These are phyloP conservation scores for Daldinia sp. DNA, from an alignment of 2,329 filamentous ascomycete genomes.

Conservation along the genomic window DNA sequence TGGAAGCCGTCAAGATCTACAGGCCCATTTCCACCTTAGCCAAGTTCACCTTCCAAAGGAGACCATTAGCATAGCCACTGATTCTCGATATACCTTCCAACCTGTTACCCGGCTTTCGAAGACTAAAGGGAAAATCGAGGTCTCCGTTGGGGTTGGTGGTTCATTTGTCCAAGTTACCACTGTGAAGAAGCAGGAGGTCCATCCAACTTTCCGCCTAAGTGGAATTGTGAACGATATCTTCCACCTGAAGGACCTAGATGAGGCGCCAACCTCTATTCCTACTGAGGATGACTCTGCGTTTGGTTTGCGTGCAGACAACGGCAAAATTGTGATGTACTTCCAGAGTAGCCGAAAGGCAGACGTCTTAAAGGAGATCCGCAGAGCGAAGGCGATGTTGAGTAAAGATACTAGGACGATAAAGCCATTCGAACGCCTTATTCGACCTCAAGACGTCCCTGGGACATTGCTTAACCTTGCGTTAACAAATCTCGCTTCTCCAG, in stretches of 20 bases:
- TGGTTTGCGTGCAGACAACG: conserved; percentile 71
- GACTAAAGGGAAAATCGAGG: conserved; percentile 74
- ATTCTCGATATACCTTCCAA: conserved; percentile 71
- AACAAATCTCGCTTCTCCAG: conserved; percentile 70
- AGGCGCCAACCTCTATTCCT: conserved; percentile 69
- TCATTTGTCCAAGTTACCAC: conserved; percentile 76
- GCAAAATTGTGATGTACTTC: conserved; percentile 77
- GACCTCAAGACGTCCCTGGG: conserved; percentile 75
- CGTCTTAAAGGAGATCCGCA: conserved; percentile 69
- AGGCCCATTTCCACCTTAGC: conserved; percentile 71
- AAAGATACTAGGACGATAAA: conserved; percentile 69
- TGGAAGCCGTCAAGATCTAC: conserved; percentile 70
- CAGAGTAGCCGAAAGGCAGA: conserved; percentile 71
- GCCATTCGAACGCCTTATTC: conserved; percentile 69
- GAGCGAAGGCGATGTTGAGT: conserved; percentile 69
- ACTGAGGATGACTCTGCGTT: conserved; percentile 74
- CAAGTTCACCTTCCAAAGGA: conserved; percentile 74
- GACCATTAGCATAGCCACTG: conserved; percentile 72
- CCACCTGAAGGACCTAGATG: conserved; percentile 71
- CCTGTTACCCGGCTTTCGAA: conserved; percentile 72
- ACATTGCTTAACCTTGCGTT: conserved; percentile 73
- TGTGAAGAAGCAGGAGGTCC: conserved; percentile 72
- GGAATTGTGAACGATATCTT: conserved; percentile 76
- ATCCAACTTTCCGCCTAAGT: conserved; percentile 67
- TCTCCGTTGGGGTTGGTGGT: conserved; percentile 72